Base-by-base conservation (phyloP, 2,329 filamentous ascomycete species). In the Graphilbum ipis-grandicollis region DNA sequence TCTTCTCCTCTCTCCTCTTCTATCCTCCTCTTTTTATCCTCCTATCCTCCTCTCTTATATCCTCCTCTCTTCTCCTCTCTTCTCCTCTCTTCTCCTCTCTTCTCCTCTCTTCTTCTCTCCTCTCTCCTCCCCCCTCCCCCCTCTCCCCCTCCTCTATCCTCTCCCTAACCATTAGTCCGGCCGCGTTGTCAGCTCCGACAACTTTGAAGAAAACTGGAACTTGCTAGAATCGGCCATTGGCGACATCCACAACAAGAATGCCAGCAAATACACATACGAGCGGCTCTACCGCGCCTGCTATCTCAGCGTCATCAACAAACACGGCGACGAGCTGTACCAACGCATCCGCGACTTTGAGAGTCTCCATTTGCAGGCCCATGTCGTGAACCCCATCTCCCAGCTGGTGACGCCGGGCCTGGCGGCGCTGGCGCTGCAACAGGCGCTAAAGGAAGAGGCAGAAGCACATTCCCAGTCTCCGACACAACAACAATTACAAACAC, bases 201-300 rank as follows among this genome's bases (percentile, higher is more conserved):
- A 92, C 46, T 93, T 93, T 52, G 81, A 93, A n/a, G 65, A 71
- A 3, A 81, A 76, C 47, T 98, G 90, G 90, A 63, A 65, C 13
- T 72, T 75, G 32, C 71, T 98, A 8, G 66, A 75, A 33, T 68
- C 75, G 34, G 85, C 88, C 4, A 71, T 98, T 36, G 66, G 64
- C 39, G 82, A 93, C 51, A 96, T 98, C 35, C 86, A 96, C 59
- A 80, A 75, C 40, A 86, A 92, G 54, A 90, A 93, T 53, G 85
- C 85, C 41, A 92, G 85, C 9, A 68, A 70, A 14, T 71, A 98
- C 3, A 93, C 86, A 1, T 98, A 94, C 60, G 90, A 98, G 56
- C 80, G 93, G 50, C 71, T 98, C 1, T 98, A 98, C 58, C 79
- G 90, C 40, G 81, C 81, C 38, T 82, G 84, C 5, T 98, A 98